A percentile compares a stretch with the other conserved stretches of the same genome.
Evolutionary conservation across 139 green algal species (phyloP).

Genomic region (Deuterostichococcus epilithicus): DNA sequence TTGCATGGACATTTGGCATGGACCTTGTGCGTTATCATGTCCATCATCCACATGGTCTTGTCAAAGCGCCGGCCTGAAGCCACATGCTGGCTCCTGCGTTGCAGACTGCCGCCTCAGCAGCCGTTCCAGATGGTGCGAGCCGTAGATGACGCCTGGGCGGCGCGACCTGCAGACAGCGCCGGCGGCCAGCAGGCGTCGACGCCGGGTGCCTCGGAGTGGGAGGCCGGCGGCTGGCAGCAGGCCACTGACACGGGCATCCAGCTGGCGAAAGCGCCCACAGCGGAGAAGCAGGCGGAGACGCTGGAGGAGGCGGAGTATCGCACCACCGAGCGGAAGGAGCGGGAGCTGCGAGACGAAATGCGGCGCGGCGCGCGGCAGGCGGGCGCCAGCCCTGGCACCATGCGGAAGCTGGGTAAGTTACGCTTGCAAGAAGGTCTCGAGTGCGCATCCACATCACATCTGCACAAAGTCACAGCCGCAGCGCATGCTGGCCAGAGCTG

Average conservation of each 20-base stretch:
- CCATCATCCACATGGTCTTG: no score
- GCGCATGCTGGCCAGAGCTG: no score
- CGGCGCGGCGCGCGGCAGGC: background rate
- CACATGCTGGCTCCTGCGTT: no score
- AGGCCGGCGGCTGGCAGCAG: background rate
- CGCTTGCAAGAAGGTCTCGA: no score
- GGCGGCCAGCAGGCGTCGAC: background rate
- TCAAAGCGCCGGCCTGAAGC: no score
- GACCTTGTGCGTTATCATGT: no score
- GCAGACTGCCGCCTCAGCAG: background rate
- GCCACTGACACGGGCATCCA: constrained; percentile 17
- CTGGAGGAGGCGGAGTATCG: background rate
- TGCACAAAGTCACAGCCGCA: no score
- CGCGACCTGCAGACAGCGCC: background rate
- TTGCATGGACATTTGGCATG: no score
- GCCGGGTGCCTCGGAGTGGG: background rate
- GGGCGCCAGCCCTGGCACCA: background rate
- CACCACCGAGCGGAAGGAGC: background rate
- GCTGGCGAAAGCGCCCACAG: background rate
- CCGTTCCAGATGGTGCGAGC: background rate
- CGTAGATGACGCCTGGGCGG: background rate
- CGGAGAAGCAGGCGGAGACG: background rate
- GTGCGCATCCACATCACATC: no score
- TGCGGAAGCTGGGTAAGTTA: background rate
- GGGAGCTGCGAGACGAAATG: background rate